These are phyloP conservation scores for Teunomyces aglyptinius DNA, from an alignment of 805 yeast species.

Conservation along the genomic window DNA sequence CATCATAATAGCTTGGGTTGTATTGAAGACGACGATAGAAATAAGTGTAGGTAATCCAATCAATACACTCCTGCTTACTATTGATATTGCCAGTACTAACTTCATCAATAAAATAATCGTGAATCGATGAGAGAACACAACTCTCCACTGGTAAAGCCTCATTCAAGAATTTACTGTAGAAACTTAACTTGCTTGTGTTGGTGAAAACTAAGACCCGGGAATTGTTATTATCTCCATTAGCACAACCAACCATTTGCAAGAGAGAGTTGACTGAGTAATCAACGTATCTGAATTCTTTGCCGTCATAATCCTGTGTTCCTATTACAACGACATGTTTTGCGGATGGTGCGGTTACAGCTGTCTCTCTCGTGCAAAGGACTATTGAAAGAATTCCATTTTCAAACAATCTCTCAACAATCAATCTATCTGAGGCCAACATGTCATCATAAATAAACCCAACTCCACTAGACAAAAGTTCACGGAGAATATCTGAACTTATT, in stretches of 20 bases:
- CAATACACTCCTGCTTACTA: conserved; percentile 80
- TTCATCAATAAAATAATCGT: conserved; percentile 71
- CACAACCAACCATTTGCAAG: conserved; percentile 59
- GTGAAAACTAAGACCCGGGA: conserved; percentile 56
- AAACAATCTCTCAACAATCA: conserved; percentile 54
- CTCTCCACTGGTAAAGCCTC: conserved; percentile 87
- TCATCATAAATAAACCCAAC: conserved; percentile 60
- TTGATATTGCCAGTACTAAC: conserved; percentile 63
- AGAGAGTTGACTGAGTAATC: conserved; percentile 67
- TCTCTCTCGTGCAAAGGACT: conserved; percentile 62
- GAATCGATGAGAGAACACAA: conserved; percentile 52
- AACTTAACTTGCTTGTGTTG: conserved; percentile 50
- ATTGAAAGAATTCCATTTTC: conserved; percentile 50
- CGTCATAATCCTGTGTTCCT: conserved; percentile 73
- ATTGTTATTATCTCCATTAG: conserved; percentile 32
- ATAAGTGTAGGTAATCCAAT: conserved; percentile 83
- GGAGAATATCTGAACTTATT: conserved; percentile 47
- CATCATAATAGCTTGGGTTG: conserved; percentile 90
- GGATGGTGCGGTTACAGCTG: conserved; percentile 47
- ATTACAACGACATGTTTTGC: conserved; percentile 59
- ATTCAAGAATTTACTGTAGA: conserved; percentile 66
- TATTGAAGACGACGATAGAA: conserved; percentile 76
- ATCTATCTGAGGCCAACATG: conserved; percentile 56
- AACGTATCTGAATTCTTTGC: conserved; percentile 64
- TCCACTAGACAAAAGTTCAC: conserved; percentile 50